A percentile compares a stretch with the other conserved stretches of the same genome.
These are phyloP conservation scores for Gossypium lobatum DNA, from an alignment of 441 rosid species.

Conservation along the genomic window DNA sequence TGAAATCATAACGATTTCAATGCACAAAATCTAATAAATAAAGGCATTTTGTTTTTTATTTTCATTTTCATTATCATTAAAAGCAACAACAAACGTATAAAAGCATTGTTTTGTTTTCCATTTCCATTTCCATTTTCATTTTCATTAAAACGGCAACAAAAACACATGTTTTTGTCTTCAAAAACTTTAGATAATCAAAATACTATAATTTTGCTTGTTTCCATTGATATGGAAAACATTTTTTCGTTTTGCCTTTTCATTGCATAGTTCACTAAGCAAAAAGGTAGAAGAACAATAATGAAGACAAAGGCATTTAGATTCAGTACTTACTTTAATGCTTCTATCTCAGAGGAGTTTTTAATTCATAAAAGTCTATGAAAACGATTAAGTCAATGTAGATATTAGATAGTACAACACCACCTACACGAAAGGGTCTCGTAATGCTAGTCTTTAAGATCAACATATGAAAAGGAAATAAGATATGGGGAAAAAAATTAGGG, in stretches of 20 bases:
- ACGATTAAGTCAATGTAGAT: constrained; percentile 23
- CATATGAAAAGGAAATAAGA: constrained; percentile 21
- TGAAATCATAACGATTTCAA: too few relatives aligned
- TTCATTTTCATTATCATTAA: too few relatives aligned
- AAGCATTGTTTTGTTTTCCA: too few relatives aligned
- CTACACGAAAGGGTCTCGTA: constrained; percentile 38
- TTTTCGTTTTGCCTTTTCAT: not conserved
- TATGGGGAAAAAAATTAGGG: constrained; percentile 6
- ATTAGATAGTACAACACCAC: constrained; percentile 30
- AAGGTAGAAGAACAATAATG: not conserved
- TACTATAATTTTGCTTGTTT: too few relatives aligned
- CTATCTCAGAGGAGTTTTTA: constrained; percentile 15
- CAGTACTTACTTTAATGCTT: constrained; percentile 19
- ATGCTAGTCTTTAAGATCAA: constrained; percentile 26
- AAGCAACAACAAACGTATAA: too few relatives aligned
- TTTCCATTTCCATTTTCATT: too few relatives aligned
- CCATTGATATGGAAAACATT: too few relatives aligned
- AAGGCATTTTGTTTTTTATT: too few relatives aligned
- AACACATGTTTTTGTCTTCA: too few relatives aligned
- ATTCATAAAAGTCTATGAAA: constrained; percentile 12
- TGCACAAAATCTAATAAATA: constrained; percentile 11
- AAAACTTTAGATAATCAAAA: too few relatives aligned
- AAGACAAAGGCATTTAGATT: constrained; percentile 3
- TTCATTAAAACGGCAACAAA: too few relatives aligned
- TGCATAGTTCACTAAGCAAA: not conserved